Percentiles rank a stretch among this genome's conserved stretches.
These are phyloP conservation scores for Russula griseocarnosa DNA, from an alignment of 768 basidiomycete species.

Conservation along the genomic window DNA sequence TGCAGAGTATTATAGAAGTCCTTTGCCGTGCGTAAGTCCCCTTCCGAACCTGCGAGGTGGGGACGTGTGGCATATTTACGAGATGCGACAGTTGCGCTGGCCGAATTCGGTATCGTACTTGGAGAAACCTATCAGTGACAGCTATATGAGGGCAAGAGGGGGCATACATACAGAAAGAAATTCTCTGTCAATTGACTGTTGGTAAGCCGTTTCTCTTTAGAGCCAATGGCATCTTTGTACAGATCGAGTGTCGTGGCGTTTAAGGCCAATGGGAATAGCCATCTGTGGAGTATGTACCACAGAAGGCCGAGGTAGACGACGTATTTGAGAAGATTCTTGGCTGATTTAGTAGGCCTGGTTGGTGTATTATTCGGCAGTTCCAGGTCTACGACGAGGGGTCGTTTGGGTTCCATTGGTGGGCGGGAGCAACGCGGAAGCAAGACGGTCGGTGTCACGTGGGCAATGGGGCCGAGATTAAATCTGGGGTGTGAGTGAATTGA, in stretches of 20 bases:
- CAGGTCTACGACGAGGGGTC: background rate
- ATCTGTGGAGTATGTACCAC: constrained; percentile 20
- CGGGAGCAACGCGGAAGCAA: too few species aligned
- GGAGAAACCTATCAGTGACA: background rate
- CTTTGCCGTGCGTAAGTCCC: constrained; percentile 60
- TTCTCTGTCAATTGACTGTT: constrained; percentile 41
- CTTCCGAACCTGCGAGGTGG: constrained; percentile 56
- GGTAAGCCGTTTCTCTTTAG: constrained; percentile 27
- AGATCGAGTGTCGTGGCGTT: background rate
- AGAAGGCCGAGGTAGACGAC: constrained; percentile 15
- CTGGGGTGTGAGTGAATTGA: background rate
- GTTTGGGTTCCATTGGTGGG: background rate
- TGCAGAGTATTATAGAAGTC: constrained; percentile 66
- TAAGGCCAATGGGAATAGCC: constrained; percentile 11
- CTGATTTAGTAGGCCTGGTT: background rate
- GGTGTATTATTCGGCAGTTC: background rate
- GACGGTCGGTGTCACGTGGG: background rate
- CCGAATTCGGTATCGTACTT: constrained; percentile 51
- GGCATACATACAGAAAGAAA: constrained; percentile 44
- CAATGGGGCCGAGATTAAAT: too few species aligned
- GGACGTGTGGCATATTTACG: constrained; percentile 51
- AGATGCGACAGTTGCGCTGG: constrained; percentile 49
- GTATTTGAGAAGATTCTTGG: constrained; percentile 8
- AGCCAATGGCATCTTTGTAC: constrained; percentile 27
- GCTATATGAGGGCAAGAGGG: background rate